Evolutionary conservation across 148 eudicot genomes (phyloP), one percentile per base, ranked within the genome.

Genomic region (Dianthus caryophyllus): DNA sequence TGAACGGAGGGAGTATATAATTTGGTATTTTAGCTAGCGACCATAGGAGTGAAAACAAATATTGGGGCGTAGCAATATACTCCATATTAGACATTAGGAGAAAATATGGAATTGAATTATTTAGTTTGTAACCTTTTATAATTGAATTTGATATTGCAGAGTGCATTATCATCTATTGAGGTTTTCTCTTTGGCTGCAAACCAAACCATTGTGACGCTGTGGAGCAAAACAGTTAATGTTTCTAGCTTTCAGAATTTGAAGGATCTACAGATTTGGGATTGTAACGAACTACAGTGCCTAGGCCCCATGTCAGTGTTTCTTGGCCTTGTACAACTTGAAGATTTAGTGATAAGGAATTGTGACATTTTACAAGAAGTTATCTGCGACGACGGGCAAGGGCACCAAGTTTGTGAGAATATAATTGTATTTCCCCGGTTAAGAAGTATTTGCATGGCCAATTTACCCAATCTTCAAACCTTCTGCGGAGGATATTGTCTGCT

Each of bases 101-200:
- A n/a, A n/a, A n/a, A n/a, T n/a, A n/a, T n/a, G n/a, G n/a, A n/a
- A n/a, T n/a, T n/a, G n/a, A n/a, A n/a, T n/a, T n/a, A n/a, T n/a
- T n/a, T 25, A 54, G 11, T 25, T 14, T 57, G 39, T 31, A 15
- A 30, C 0, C 64, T 39, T 38, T 24, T 4, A 11, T 15, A 11
- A 39, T n/a, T n/a, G n/a, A n/a, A n/a, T n/a, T n/a, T n/a, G n/a
- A n/a, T 46, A 9, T 68, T 41, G 22, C 71, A 68, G 64, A 56
- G n/a, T 62, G 25, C 0, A 26, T 48, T 59, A 47, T 65, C 48
- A 3, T 30, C 21, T 24, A 46, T 70, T 9, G 59, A 70, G 66
- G 1, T 9, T 0, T 24, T 70, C 29, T 6, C n/a, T 0, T 38
- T 67, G 51, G 11, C 2, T 0, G 0, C 0, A 0, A 10, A 5